Conservation (phyloP, 345 rosid genomes). For the Isatis tinctoria region DNA sequence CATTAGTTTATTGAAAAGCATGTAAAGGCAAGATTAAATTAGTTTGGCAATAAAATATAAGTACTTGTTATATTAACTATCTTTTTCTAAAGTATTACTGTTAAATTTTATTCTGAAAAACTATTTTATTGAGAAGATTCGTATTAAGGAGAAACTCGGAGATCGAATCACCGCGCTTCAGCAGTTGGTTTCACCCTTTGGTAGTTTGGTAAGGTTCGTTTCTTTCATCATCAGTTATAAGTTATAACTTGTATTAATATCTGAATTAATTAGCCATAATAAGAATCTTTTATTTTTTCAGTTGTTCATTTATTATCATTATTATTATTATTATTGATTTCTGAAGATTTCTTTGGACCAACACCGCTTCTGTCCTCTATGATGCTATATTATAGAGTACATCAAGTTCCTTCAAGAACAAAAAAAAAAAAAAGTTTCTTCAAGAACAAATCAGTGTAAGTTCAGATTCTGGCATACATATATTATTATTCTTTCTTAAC, state of each 20-base stretch:
- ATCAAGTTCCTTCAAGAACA: slow-evolving; percentile 81
- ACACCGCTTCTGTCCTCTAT: slow-evolving; percentile 91
- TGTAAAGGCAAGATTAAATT: background rate
- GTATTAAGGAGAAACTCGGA: slow-evolving; percentile 96
- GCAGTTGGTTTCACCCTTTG: slow-evolving; percentile 94
- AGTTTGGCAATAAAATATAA: background rate
- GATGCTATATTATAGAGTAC: slow-evolving; percentile 70
- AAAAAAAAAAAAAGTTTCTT: no score
- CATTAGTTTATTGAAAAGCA: background rate
- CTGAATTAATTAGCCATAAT: background rate
- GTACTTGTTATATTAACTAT: background rate
- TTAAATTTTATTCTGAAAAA: background rate
- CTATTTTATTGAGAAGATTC: slow-evolving; percentile 42
- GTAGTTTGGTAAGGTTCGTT: slow-evolving; percentile 91
- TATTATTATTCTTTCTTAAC: background rate
- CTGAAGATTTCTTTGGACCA: slow-evolving; percentile 53
- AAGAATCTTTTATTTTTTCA: no score
- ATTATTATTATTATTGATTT: background rate
- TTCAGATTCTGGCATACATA: background rate
- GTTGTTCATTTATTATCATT: no score
- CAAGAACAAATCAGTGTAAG: slow-evolving; percentile 74
- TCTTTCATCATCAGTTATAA: slow-evolving; percentile 13
- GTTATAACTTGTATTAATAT: background rate
- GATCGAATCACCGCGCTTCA: slow-evolving; percentile 96
- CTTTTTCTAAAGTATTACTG: background rate